Base-by-base conservation (phyloP, 1,139 yeast genomes). In the Lodderomyces metapsilosis region DNA sequence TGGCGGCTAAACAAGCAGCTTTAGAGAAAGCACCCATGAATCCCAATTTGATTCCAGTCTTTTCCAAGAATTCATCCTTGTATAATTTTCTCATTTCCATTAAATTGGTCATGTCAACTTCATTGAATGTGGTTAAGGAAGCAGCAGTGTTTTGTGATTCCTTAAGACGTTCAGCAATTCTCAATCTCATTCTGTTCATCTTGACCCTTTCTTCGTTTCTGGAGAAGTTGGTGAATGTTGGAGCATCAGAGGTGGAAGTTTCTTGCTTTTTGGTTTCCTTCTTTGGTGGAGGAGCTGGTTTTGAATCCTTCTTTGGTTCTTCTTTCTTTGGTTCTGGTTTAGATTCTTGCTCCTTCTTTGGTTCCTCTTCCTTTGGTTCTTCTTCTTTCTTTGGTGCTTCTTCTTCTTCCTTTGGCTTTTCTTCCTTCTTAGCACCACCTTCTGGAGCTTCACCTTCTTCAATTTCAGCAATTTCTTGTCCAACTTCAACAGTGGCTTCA, bases 61-160 rank as follows among this genome's bases (percentile, higher is more conserved):
- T 86, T 74, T 91, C 94, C 61, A 94, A 79, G 63, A 94, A 78
- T 70, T 92, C 98, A 61, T 92, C 99, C 76, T 92, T 92, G 78
- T 92, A 92, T 52, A 86, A 76, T 71, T 91, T 91, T 75, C 99
- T 85, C 92, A 94, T 84, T 61, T 88, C 95, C 76, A 94, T 76
- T 58, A 92, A 71, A 51, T 85, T 82, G 48, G 95, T 76, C 98
- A 92, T 92, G 73, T 92, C 98, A 51, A 88, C 96, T 74, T 92
- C 98, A 71, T 92, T 91, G 79, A 92, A 92, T 37, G 98, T 92
- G 50, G 98, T 92, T 62, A 92, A 80, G 40, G 98, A 88, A 38
- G 99, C 99, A 52, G 98, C 96, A 43, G 98, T 89, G 77, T 92
- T 92, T 74, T 92, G 99, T 31, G 98, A 87, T 76, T 94, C 98